A percentile compares a stretch with the other conserved stretches of the same genome.
These are phyloP conservation scores for Elsinoe fawcettii DNA, from an alignment of 2,329 filamentous ascomycete species.

Conservation along the genomic window DNA sequence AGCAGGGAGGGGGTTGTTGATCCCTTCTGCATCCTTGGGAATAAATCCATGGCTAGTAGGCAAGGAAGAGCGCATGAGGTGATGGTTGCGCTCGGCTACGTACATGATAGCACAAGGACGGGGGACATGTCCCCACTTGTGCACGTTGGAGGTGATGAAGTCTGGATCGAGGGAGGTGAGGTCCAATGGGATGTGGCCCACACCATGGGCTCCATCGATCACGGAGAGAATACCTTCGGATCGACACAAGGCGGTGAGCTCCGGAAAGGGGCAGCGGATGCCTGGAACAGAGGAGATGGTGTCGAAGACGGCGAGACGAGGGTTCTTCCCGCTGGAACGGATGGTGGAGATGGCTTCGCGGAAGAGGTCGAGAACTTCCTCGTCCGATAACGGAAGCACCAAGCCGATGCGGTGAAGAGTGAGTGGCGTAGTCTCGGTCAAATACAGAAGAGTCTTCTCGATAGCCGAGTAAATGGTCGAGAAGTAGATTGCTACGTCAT, in stretches of 20 bases:
- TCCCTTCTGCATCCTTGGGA: slow-evolving; percentile 17
- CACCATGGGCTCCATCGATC: slow-evolving; percentile 76
- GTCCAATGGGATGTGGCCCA: slow-evolving; percentile 63
- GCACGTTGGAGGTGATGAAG: slow-evolving; percentile 82
- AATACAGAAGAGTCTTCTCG: slow-evolving; percentile 62
- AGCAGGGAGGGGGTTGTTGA: slow-evolving; percentile 34
- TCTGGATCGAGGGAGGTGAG: slow-evolving; percentile 62
- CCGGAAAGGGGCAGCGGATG: slow-evolving; percentile 69
- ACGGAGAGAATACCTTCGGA: slow-evolving; percentile 62
- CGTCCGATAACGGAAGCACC: slow-evolving; percentile 62
- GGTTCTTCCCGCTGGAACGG: slow-evolving; percentile 50
- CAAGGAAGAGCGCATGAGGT: slow-evolving; percentile 62
- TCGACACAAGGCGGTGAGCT: slow-evolving; percentile 55
- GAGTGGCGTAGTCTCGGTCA: slow-evolving; percentile 57
- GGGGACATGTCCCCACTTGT: slow-evolving; percentile 84
- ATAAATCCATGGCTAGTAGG: slow-evolving; percentile 74
- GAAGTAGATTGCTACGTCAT: slow-evolving; percentile 75
- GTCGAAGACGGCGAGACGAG: slow-evolving; percentile 70
- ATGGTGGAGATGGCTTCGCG: slow-evolving; percentile 48
- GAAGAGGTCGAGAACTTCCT: slow-evolving; percentile 57
- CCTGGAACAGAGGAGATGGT: slow-evolving; percentile 72
- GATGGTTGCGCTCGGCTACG: slow-evolving; percentile 68
- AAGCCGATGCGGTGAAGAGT: slow-evolving; percentile 50
- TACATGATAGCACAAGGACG: slow-evolving; percentile 75
- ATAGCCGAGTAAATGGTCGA: slow-evolving; percentile 71